These are phyloP conservation scores for Thraustochytrium sp. DNA, from an alignment of 352 stramenopile species.

Conservation along the genomic window DNA sequence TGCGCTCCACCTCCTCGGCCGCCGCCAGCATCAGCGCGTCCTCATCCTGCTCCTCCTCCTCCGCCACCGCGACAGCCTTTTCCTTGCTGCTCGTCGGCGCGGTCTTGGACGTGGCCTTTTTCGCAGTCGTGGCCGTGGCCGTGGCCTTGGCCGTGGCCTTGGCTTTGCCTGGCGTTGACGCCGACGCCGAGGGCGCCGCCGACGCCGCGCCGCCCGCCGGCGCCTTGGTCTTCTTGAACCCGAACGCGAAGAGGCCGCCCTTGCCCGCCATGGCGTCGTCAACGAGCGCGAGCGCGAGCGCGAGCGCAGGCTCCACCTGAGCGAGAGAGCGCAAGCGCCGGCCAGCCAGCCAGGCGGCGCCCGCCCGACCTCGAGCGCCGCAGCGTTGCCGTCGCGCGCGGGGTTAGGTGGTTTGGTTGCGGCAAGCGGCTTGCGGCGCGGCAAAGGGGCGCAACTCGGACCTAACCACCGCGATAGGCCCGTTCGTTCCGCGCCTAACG, in stretches of 20 bases:
- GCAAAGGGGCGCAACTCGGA: too few species aligned
- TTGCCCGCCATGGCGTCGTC: background rate
- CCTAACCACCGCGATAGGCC: too few species aligned
- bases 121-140: background rate
- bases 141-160: background rate
- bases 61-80: background rate
- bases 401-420: too few species aligned
- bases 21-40: background rate
- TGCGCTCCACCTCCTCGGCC: background rate
- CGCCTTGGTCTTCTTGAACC: background rate
- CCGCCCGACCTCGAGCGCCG: too few species aligned
- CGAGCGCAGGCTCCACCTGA: too few species aligned
- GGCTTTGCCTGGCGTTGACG: background rate
- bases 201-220: background rate
- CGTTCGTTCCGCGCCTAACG: too few species aligned
- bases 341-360: too few species aligned
- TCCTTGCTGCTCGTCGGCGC: background rate
- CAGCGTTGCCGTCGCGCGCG: too few species aligned
- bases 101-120: background rate
- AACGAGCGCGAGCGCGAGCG: too few species aligned
- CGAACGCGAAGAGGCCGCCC: conserved; percentile 24
- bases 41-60: background rate
- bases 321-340: too few species aligned
- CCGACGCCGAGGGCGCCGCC: background rate
- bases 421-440: too few species aligned